A percentile compares a stretch with the other conserved stretches of the same genome.
These are phyloP conservation scores for Curvularia hawaiiensis DNA, from an alignment of 2,329 filamentous ascomycete genomes.

Conservation along the genomic window DNA sequence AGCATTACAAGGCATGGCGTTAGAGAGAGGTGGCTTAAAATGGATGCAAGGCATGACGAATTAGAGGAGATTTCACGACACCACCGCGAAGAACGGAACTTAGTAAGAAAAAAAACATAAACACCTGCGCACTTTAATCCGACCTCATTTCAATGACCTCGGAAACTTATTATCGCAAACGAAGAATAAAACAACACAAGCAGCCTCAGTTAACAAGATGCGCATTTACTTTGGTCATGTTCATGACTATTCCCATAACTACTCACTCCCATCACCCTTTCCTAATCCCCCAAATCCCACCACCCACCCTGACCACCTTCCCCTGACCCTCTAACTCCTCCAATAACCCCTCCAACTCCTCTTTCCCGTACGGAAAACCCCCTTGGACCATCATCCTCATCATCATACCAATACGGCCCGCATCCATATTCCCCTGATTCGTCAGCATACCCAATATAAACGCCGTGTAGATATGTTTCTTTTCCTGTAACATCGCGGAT, in stretches of 20 bases:
- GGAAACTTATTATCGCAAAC: too few relatives aligned
- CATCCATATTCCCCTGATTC: conserved; percentile 84
- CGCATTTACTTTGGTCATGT: background rate
- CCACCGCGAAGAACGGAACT: too few relatives aligned
- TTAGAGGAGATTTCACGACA: too few relatives aligned
- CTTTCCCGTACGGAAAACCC: conserved; percentile 82
- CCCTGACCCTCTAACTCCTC: conserved; percentile 65
- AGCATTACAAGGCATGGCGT: too few relatives aligned
- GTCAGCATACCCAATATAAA: conserved; percentile 96
- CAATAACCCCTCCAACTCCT: conserved; percentile 83
- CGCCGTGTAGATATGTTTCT: conserved; percentile 80
- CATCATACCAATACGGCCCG: conserved; percentile 88
- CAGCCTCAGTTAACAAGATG: too few relatives aligned
- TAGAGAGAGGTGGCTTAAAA: too few relatives aligned
- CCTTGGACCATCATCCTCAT: conserved; percentile 88
- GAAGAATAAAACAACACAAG: too few relatives aligned
- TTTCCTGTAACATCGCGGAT: conserved; percentile 68
- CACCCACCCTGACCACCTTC: conserved; percentile 38
- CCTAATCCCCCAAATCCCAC: conserved; percentile 42
- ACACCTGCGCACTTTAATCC: too few relatives aligned
- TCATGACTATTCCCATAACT: background rate
- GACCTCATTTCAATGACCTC: too few relatives aligned
- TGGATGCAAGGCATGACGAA: too few relatives aligned
- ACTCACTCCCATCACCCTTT: conserved; percentile 17
- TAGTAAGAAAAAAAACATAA: too few relatives aligned